Percentiles rank a stretch among this genome's conserved stretches.
phyloP scores from a whole-genome alignment of 805 yeast species.

The Candida boidinii region DNA sequence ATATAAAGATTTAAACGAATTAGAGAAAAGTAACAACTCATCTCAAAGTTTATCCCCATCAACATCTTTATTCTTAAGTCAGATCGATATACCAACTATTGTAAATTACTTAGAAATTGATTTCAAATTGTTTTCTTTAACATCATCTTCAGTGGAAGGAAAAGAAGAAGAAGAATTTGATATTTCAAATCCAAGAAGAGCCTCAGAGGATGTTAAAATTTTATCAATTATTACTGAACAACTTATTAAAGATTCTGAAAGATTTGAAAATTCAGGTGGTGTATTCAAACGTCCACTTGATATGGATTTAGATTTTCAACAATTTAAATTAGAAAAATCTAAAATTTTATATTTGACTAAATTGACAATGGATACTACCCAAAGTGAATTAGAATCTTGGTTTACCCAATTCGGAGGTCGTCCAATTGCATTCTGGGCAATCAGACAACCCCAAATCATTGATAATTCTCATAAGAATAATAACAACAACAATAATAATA shows the following conservation, averaged over 20 bases:
- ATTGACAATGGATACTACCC: slow-evolving; percentile 80
- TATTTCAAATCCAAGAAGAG: slow-evolving; percentile 29
- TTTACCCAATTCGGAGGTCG: slow-evolving; percentile 80
- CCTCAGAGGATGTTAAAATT: slow-evolving; percentile 37
- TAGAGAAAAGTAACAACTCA: too few species aligned
- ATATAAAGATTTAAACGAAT: slow-evolving; percentile 65
- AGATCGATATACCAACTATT: slow-evolving; percentile 21
- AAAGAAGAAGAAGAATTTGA: slow-evolving; percentile 7
- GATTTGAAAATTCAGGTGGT: slow-evolving; percentile 38
- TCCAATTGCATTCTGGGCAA: slow-evolving; percentile 85
- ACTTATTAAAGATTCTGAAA: slow-evolving; percentile 38
- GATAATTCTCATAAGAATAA: too few species aligned
- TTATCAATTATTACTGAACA: slow-evolving; percentile 35
- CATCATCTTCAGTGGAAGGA: slow-evolving; percentile 9
- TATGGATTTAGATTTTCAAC: slow-evolving; percentile 59
- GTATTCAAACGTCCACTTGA: slow-evolving; percentile 72
- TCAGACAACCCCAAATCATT: slow-evolving; percentile 28
- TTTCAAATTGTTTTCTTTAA: too few species aligned
- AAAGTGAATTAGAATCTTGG: slow-evolving; percentile 86
- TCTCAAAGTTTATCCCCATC: slow-evolving; percentile 47
- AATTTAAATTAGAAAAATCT: slow-evolving; percentile 63
- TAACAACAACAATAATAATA: background rate
- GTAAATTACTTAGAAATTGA: slow-evolving; percentile 10
- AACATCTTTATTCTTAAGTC: slow-evolving; percentile 34
- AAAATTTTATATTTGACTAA: slow-evolving; percentile 75